phyloP scores from a whole-genome alignment of 1,139 yeast genomes.

The Blastobotrys serpentis region DNA sequence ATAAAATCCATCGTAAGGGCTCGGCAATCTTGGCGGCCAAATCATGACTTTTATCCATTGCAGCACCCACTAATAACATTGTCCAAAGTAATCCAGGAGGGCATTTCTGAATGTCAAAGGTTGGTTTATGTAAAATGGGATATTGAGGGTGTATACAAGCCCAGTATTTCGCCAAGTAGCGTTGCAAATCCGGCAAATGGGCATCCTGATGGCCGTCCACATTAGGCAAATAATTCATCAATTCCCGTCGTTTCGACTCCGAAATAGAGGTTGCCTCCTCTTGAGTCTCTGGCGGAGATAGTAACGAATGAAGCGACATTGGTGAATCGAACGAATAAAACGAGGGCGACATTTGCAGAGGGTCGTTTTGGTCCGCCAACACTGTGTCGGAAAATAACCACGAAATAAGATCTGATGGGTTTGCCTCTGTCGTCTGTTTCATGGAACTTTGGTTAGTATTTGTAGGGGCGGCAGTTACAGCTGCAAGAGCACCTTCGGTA shows the following conservation, averaged over 20 bases:
- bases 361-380: slow-evolving; percentile 34
- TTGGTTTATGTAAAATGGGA: slow-evolving; percentile 60
- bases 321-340: slow-evolving; percentile 37
- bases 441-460: background rate
- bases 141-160: slow-evolving; percentile 58
- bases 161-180: slow-evolving; percentile 48
- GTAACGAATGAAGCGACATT: slow-evolving; percentile 40
- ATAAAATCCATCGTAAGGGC: slow-evolving; percentile 61
- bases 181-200: slow-evolving; percentile 41
- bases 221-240: slow-evolving; percentile 41
- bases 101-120: slow-evolving; percentile 53
- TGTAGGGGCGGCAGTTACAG: background rate
- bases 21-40: slow-evolving; percentile 53
- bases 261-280: slow-evolving; percentile 25
- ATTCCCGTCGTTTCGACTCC: slow-evolving; percentile 36
- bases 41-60: slow-evolving; percentile 38
- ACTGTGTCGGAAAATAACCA: slow-evolving; percentile 40
- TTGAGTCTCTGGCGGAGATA: slow-evolving; percentile 39
- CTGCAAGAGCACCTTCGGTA: background rate
- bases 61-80: slow-evolving; percentile 56
- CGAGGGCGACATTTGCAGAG: slow-evolving; percentile 32
- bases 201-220: slow-evolving; percentile 38
- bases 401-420: slow-evolving; percentile 34
- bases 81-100: slow-evolving; percentile 55
- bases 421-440: slow-evolving; percentile 2